Conservation (phyloP, 2,329 filamentous ascomycete species). For the Berkeleyomyces rouxiae region DNA sequence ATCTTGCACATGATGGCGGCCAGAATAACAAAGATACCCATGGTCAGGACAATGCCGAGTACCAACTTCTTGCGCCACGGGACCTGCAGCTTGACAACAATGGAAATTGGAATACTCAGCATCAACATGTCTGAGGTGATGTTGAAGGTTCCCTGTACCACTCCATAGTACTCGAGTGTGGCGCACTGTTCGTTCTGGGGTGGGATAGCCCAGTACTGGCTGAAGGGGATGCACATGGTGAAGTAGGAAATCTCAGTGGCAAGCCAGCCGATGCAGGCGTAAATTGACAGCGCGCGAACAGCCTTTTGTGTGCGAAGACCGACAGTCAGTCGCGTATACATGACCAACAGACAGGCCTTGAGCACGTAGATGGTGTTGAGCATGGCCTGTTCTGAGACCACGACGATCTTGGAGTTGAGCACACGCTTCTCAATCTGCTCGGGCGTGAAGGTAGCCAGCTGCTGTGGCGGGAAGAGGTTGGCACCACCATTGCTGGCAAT, state of each 20-base stretch:
- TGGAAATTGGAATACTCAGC: slow-evolving; percentile 38
- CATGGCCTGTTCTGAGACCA: slow-evolving; percentile 46
- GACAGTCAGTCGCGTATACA: slow-evolving; percentile 27
- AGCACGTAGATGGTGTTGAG: slow-evolving; percentile 39
- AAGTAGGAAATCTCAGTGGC: slow-evolving; percentile 34
- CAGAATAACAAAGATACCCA: slow-evolving; percentile 33
- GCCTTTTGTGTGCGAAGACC: slow-evolving; percentile 30
- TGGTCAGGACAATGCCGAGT: slow-evolving; percentile 29
- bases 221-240: slow-evolving; percentile 37
- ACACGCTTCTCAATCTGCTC: slow-evolving; percentile 24
- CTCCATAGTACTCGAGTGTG: slow-evolving; percentile 38
- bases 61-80: slow-evolving; percentile 35
- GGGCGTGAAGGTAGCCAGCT: slow-evolving; percentile 7
- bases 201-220: slow-evolving; percentile 40
- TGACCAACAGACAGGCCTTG: slow-evolving; percentile 39
- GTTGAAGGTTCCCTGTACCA: slow-evolving; percentile 42
- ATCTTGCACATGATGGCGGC: slow-evolving; percentile 31
- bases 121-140: slow-evolving; percentile 44
- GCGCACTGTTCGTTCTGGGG: slow-evolving; percentile 37
- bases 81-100: slow-evolving; percentile 33
- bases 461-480: slow-evolving; percentile 10
- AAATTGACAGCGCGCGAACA: slow-evolving; percentile 32
- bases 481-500: slow-evolving; percentile 10
- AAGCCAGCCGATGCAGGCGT: slow-evolving; percentile 31
- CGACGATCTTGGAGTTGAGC: slow-evolving; percentile 43